Evolutionary conservation across 805 yeast genomes (phyloP), one percentile per base, ranked within the genome.

Genomic region (Wickerhamiella allomyrinae): DNA sequence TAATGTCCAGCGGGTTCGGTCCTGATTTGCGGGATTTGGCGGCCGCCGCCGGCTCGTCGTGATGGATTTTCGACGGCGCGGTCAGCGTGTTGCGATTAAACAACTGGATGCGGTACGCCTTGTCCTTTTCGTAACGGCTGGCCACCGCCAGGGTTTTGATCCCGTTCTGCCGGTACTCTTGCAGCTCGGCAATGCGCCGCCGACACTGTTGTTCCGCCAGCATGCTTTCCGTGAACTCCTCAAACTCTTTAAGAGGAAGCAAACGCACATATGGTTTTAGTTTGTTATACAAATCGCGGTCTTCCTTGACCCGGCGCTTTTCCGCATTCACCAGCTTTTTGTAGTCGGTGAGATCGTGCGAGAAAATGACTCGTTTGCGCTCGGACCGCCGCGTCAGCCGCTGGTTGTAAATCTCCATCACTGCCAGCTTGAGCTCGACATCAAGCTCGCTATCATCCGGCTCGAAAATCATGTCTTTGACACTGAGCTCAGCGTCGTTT

Each of bases 381-480:
- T 91, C 98, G 0, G 95, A 94, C 57, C 99, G 76, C 15, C 89
- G 70, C 2, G 95, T 85, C 49, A 91, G 70, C 49, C 94, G 72
- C 25, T 91, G 79, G 56, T 85, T 86, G 60, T 91, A 91, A 34
- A 91, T 87, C 48, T 85, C 94, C 51, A 91, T 65, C 2, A 87
- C 78, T 0, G 94, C 76, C 47, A 91, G 68, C 60, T 91, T 91
- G 57, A 91, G 70, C 56, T 91, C 94, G 37, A 89, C 80, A 57
- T 91, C 98, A 34, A 79, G 77, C 19, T 79, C 76, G 42, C 77
- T 76, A 55, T 91, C 99, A 49, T 89, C 97, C 0, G 89, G 83
- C 53, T 91, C 97, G 56, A 93, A 91, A 2, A 79, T 73, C 94
- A 91, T 84, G 58, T 91, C 98, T 57, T 91, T 91, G 15, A 91